Evolutionary conservation across 2,329 filamentous ascomycete species (phyloP).

Genomic region (Talaromyces marneffei): DNA sequence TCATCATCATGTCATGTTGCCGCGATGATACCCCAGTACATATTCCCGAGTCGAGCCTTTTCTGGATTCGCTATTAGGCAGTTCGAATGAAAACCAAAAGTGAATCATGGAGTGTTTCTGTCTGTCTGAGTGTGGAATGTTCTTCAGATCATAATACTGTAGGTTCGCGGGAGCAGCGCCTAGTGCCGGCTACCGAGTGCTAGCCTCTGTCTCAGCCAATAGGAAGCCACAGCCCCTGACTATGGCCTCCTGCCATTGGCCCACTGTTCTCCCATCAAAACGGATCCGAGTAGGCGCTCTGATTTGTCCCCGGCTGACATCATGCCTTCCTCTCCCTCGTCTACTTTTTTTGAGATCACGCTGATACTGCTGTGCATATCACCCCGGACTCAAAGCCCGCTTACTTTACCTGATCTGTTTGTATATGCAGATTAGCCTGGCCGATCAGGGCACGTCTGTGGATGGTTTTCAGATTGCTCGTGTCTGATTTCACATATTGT

Average conservation of each 20-base stretch:
- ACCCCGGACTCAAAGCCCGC: background rate
- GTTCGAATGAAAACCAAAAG: slow-evolving; percentile 1
- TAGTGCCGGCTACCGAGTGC: background rate
- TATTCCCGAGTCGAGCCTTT: background rate
- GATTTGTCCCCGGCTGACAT: slow-evolving; percentile 4
- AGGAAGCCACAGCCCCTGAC: background rate
- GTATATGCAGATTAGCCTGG: background rate
- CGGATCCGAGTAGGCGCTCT: background rate
- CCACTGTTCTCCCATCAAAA: too few species aligned
- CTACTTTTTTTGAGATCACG: background rate
- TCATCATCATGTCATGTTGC: background rate
- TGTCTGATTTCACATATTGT: background rate
- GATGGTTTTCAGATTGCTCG: background rate
- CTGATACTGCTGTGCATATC: background rate
- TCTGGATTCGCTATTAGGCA: slow-evolving; percentile 4
- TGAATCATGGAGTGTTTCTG: background rate
- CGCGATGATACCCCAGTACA: slow-evolving; percentile 6
- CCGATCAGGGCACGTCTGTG: background rate
- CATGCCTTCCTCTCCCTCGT: slow-evolving; percentile 6
- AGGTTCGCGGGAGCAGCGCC: background rate
- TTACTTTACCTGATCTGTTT: background rate
- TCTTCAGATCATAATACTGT: background rate
- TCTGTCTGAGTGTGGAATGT: background rate
- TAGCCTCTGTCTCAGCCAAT: background rate
- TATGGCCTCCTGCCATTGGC: background rate